Evolutionary conservation across 495 filamentous ascomycete genomes (phyloP).

Genomic region (Bacidia rubella): DNA sequence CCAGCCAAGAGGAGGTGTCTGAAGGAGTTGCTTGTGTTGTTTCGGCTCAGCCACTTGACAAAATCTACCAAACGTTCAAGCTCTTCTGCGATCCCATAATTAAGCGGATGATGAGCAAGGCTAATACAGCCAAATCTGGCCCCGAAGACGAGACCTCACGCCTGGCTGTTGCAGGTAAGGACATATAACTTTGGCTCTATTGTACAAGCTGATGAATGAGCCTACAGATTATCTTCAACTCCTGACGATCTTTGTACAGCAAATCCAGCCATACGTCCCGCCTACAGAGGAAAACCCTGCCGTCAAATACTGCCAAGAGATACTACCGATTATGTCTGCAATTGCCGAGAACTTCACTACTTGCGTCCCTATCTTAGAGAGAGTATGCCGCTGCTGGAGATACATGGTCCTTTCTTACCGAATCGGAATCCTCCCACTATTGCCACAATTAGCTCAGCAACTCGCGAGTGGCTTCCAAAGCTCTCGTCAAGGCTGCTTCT

Average conservation of each 20-base stretch:
- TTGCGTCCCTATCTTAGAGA: conserved; percentile 79
- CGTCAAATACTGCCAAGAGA: conserved; percentile 89
- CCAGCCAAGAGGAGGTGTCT: conserved; percentile 88
- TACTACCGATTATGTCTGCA: conserved; percentile 71
- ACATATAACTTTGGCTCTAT: too few species aligned
- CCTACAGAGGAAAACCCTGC: conserved; percentile 69
- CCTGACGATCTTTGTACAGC: conserved; percentile 75
- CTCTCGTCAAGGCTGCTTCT: conserved; percentile 87
- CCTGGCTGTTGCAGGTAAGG: conserved; percentile 66
- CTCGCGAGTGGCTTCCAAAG: conserved; percentile 70
- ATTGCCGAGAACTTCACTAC: conserved; percentile 75
- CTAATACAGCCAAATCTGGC: conserved; percentile 69
- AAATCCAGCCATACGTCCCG: conserved; percentile 63
- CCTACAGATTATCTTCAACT: conserved; percentile 76
- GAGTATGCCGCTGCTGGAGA: conserved; percentile 87
- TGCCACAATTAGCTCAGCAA: conserved; percentile 75
- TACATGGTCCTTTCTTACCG: conserved; percentile 93
- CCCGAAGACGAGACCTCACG: conserved; percentile 68
- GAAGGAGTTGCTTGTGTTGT: conserved; percentile 89
- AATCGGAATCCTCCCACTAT: conserved; percentile 70
- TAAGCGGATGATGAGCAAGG: conserved; percentile 69
- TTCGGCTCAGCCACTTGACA: conserved; percentile 64
- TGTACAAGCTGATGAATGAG: background rate
- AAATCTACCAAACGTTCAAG: conserved; percentile 72
- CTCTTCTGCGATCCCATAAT: conserved; percentile 91